Conservation (phyloP, 202 grass and related monocot genomes). For the Schoenoplectus tabernaemontani region DNA sequence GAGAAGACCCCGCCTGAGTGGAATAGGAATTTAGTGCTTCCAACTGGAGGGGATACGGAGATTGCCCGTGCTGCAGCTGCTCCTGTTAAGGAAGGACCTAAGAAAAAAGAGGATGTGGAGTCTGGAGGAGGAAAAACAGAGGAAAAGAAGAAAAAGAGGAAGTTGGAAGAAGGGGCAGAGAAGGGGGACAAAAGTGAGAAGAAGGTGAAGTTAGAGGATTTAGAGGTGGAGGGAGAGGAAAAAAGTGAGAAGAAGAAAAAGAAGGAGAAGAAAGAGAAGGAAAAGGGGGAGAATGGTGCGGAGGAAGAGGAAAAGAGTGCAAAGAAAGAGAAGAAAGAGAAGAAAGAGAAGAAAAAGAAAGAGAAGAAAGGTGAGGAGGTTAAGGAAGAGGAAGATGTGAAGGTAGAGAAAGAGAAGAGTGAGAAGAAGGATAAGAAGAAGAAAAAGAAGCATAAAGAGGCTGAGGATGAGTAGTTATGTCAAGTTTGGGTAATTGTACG, state of each 20-base stretch:
- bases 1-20: slow-evolving; percentile 82
- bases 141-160: slow-evolving; percentile 55
- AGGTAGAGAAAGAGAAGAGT: slow-evolving; percentile 62
- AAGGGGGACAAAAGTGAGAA: slow-evolving; percentile 39
- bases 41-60: slow-evolving; percentile 55
- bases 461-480: slow-evolving; percentile 14
- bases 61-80: slow-evolving; percentile 69
- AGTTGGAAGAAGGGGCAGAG: slow-evolving; percentile 32
- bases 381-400: slow-evolving; percentile 28
- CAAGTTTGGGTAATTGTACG: background rate
- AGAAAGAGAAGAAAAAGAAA: slow-evolving; percentile 43
- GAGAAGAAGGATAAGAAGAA: slow-evolving; percentile 75
- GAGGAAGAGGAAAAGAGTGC: slow-evolving; percentile 14
- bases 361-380: slow-evolving; percentile 34
- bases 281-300: slow-evolving; percentile 28
- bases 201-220: slow-evolving; percentile 34
- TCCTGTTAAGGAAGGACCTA: slow-evolving; percentile 30
- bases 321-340: slow-evolving; percentile 61
- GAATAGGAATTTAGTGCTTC: slow-evolving; percentile 61
- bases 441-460: slow-evolving; percentile 30
- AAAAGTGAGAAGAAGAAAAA: slow-evolving; percentile 34
- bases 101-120: slow-evolving; percentile 33
- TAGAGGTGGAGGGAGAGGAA: slow-evolving; percentile 17
- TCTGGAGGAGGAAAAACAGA: background rate
- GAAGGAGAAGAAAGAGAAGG: slow-evolving; percentile 41